A percentile compares a stretch with the other conserved stretches of the same genome.
Evolutionary conservation across 345 rosid species (phyloP).

Genomic region (Lagerstroemia speciosa): DNA sequence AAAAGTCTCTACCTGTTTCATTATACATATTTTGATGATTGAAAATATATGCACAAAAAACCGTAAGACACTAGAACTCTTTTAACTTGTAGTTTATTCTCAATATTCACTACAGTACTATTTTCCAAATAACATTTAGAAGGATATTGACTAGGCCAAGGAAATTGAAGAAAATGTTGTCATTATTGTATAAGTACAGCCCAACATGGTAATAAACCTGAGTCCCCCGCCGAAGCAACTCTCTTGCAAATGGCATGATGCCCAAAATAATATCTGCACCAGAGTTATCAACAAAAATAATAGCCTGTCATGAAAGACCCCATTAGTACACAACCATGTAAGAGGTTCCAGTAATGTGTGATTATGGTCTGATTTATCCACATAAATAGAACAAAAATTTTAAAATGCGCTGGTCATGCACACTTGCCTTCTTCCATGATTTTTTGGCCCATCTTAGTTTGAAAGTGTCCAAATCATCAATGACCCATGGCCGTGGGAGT

Average conservation of each 20-base stretch:
- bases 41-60: background rate
- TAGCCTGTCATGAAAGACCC: slow-evolving; percentile 42
- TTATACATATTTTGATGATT: background rate
- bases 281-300: slow-evolving; percentile 94
- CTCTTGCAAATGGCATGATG: slow-evolving; percentile 88
- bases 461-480: slow-evolving; percentile 82
- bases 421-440: slow-evolving; percentile 83
- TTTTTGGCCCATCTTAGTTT: slow-evolving; percentile 75
- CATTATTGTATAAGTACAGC: background rate
- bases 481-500: slow-evolving; percentile 87
- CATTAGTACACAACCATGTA: slow-evolving; percentile 13
- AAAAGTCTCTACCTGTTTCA: background rate
- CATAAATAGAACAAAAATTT: background rate
- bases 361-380: background rate
- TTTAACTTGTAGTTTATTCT: background rate
- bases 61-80: background rate
- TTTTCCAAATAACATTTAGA: background rate
- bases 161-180: background rate
- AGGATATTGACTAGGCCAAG: background rate
- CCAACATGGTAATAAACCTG: slow-evolving; percentile 40
- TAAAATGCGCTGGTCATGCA: background rate
- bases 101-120: background rate
- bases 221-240: slow-evolving; percentile 74
- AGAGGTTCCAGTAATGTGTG: slow-evolving; percentile 1
- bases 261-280: slow-evolving; percentile 98